Percentiles rank a stretch among this genome's conserved stretches.
Evolutionary conservation across 192 early-diverging fungal genomes (phyloP).

Genomic region (Podila clonocystis): DNA sequence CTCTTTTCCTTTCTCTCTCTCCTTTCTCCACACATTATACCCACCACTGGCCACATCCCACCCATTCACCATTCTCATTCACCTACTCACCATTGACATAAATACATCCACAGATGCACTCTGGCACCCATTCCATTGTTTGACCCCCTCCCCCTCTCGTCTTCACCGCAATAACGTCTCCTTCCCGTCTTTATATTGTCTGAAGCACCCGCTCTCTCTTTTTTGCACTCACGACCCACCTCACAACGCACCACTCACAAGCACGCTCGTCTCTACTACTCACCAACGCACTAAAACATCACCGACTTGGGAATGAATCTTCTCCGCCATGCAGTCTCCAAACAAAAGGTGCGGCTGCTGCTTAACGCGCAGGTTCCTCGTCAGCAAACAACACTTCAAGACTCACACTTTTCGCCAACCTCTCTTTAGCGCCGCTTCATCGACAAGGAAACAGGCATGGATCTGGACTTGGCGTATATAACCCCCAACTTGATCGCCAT

Average conservation of each 20-base stretch:
- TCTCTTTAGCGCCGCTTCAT: constrained; percentile 45
- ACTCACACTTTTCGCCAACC: background rate
- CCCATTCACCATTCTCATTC: background rate
- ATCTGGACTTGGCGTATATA: constrained; percentile 59
- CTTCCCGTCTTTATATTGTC: background rate
- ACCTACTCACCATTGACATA: background rate
- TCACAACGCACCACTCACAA: too few relatives aligned
- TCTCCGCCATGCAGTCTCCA: constrained; percentile 46
- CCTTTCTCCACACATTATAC: background rate
- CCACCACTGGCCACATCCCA: background rate
- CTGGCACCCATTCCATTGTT: too few relatives aligned
- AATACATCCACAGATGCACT: too few relatives aligned
- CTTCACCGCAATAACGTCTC: background rate
- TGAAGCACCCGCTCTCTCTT: background rate
- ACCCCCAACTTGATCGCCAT: constrained; percentile 65
- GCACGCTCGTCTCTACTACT: background rate
- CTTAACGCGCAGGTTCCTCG: too few relatives aligned
- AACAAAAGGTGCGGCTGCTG: constrained; percentile 24
- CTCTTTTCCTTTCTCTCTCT: background rate
- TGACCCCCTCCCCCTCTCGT: too few relatives aligned
- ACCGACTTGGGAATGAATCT: constrained; percentile 26
- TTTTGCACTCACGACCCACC: background rate
- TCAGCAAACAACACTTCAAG: background rate
- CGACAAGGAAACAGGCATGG: constrained; percentile 53
- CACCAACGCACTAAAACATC: too few relatives aligned